These are phyloP conservation scores for Neurospora sp. DNA, from an alignment of 495 filamentous ascomycete species.

Conservation along the genomic window DNA sequence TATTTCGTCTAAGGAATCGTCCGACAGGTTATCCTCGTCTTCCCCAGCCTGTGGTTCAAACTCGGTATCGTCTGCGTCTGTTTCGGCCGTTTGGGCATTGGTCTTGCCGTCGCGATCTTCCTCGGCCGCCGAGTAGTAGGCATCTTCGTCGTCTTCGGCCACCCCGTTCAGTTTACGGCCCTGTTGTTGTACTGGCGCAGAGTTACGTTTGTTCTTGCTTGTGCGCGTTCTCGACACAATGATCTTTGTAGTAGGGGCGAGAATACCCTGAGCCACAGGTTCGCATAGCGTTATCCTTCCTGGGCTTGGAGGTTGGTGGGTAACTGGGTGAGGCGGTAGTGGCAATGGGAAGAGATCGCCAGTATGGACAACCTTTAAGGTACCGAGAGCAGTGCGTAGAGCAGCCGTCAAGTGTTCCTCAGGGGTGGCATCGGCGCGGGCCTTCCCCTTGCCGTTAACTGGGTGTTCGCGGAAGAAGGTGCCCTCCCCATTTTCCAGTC, in stretches of 20 bases:
- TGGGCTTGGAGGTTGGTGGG: constrained; percentile 72
- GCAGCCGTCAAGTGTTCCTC: constrained; percentile 64
- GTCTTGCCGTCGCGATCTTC: constrained; percentile 44
- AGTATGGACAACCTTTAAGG: constrained; percentile 65
- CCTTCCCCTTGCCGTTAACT: constrained; percentile 17
- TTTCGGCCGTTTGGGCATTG: constrained; percentile 29
- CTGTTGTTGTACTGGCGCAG: constrained; percentile 24
- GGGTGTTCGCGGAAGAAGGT: constrained; percentile 44
- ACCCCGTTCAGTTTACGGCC: constrained; percentile 46
- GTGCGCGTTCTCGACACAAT: constrained; percentile 51
- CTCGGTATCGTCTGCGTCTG: constrained; percentile 35
- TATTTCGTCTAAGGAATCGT: constrained; percentile 70
- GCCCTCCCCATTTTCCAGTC: constrained; percentile 47
- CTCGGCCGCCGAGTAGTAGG: constrained; percentile 81
- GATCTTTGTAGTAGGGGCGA: constrained; percentile 58
- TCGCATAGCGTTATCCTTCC: constrained; percentile 69
- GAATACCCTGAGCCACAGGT: constrained; percentile 73
- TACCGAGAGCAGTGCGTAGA: constrained; percentile 62
- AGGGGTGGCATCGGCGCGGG: constrained; percentile 27
- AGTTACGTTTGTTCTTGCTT: constrained; percentile 28
- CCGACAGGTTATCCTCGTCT: constrained; percentile 56
- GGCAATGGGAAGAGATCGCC: constrained; percentile 79
- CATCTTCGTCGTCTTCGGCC: constrained; percentile 60
- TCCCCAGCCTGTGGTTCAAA: constrained; percentile 47
- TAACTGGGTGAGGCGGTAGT: constrained; percentile 78